A percentile compares a stretch with the other conserved stretches of the same genome.
phyloP scores from a whole-genome alignment of 345 rosid species.

The Microcos paniculata region DNA sequence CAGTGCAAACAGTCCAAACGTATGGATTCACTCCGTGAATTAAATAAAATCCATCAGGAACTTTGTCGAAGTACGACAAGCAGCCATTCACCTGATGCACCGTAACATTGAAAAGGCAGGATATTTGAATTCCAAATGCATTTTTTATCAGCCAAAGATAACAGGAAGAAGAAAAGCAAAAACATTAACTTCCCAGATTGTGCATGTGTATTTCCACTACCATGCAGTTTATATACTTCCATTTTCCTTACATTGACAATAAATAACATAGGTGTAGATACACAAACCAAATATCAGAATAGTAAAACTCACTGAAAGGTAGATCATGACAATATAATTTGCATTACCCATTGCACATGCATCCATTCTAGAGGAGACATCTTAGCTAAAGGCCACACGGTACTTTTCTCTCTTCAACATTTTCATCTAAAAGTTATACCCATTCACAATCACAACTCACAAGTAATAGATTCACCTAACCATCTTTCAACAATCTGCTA shows the following conservation, averaged over 20 bases:
- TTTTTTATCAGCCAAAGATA: conserved; percentile 1
- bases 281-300: neutral
- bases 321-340: neutral
- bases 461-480: neutral
- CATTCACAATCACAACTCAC: neutral
- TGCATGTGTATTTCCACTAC: neutral
- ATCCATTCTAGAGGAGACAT: neutral
- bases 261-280: neutral
- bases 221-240: neutral
- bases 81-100: conserved; percentile 91
- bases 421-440: neutral
- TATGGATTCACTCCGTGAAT: conserved; percentile 90
- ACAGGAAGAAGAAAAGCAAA: neutral
- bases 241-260: neutral
- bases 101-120: conserved; percentile 20
- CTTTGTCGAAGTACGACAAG: conserved; percentile 84
- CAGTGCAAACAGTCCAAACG: conserved; percentile 89
- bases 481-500: neutral
- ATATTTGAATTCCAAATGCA: conserved; percentile 6
- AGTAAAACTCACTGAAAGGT: neutral
- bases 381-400: neutral
- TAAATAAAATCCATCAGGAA: conserved; percentile 96
- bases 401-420: neutral
- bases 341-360: neutral
- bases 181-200: neutral